A percentile compares a stretch with the other conserved stretches of the same genome.
phyloP scores from a whole-genome alignment of 2,329 filamentous ascomycete species.

The Tolypocladium endophyticum region DNA sequence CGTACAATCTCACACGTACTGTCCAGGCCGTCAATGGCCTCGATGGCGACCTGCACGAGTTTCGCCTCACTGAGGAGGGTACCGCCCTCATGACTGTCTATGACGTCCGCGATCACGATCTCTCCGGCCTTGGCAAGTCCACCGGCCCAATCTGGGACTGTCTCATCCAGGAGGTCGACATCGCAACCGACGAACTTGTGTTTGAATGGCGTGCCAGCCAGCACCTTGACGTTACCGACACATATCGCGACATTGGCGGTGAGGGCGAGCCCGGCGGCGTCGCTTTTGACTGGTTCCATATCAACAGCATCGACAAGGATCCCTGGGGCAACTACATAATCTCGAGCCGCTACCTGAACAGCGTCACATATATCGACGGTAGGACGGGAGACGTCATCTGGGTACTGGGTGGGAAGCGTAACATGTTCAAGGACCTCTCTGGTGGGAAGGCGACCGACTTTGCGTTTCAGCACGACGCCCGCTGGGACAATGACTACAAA shows the following conservation, averaged over 20 bases:
- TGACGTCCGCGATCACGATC: conserved; percentile 22
- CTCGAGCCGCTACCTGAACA: conserved; percentile 11
- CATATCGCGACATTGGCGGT: conserved; percentile 7
- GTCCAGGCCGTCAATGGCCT: conserved; percentile 3
- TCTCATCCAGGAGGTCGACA: conserved; percentile 25
- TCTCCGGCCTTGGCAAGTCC: conserved; percentile 13
- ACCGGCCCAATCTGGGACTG: conserved; percentile 11
- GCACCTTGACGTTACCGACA: conserved; percentile 11
- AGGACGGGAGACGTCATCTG: conserved; percentile 34
- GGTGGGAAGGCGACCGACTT: conserved; percentile 24
- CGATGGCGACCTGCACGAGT: conserved; percentile 27
- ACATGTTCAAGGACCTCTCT: conserved; percentile 21
- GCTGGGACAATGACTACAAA: conserved; percentile 23
- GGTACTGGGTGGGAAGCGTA: conserved; percentile 36
- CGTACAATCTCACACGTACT: conserved; percentile 1
- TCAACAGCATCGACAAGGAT: conserved; percentile 28
- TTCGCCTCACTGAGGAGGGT: conserved; percentile 22
- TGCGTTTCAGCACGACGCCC: conserved; percentile 40
- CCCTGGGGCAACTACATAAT: conserved; percentile 17
- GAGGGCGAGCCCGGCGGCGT: conserved; percentile 12
- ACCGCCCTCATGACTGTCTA: conserved; percentile 27
- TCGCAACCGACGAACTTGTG: conserved; percentile 22
- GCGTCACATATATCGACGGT: conserved; percentile 21
- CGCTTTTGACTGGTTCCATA: conserved; percentile 15
- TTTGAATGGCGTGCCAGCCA: conserved; percentile 24